phyloP scores from a whole-genome alignment of 2,329 filamentous ascomycete species.

The Penicillium sclerotiorum region DNA sequence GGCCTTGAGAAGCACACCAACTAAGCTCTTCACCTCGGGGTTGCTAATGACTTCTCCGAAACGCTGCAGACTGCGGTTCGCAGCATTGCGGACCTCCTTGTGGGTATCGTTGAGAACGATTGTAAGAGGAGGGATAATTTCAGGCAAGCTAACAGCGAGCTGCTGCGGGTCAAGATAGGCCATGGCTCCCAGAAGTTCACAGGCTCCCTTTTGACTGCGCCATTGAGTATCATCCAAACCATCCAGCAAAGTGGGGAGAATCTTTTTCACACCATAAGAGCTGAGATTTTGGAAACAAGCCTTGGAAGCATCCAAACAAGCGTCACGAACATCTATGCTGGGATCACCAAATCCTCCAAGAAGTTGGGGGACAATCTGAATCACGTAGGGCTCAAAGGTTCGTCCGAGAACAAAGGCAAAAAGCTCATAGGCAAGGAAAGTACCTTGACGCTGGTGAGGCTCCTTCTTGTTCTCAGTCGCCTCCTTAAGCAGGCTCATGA shows the following conservation, averaged over 20 bases:
- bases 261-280: slow-evolving; percentile 93
- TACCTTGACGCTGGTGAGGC: slow-evolving; percentile 81
- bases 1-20: slow-evolving; percentile 89
- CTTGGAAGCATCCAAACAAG: slow-evolving; percentile 89
- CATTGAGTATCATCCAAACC: slow-evolving; percentile 94
- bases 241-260: slow-evolving; percentile 85
- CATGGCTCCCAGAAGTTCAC: slow-evolving; percentile 95
- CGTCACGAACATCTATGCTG: slow-evolving; percentile 86
- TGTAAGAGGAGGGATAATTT: slow-evolving; percentile 95
- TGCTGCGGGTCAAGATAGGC: slow-evolving; percentile 97
- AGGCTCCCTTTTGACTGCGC: slow-evolving; percentile 98
- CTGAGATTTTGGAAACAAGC: slow-evolving; percentile 90
- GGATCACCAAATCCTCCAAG: slow-evolving; percentile 86
- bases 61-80: slow-evolving; percentile 93
- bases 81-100: slow-evolving; percentile 90
- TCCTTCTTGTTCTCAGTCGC: slow-evolving; percentile 97
- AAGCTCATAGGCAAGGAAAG: slow-evolving; percentile 87
- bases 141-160: slow-evolving; percentile 84
- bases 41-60: slow-evolving; percentile 99
- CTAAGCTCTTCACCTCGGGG: slow-evolving; percentile 91
- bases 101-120: slow-evolving; percentile 95
- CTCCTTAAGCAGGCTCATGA: slow-evolving; percentile 77
- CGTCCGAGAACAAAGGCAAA: slow-evolving; percentile 82
- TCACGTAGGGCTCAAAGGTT: slow-evolving; percentile 93
- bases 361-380: slow-evolving; percentile 90